phyloP scores from a whole-genome alignment of 1,284 basidiomycete species.

The Pyrrhoderma lamaoense region DNA sequence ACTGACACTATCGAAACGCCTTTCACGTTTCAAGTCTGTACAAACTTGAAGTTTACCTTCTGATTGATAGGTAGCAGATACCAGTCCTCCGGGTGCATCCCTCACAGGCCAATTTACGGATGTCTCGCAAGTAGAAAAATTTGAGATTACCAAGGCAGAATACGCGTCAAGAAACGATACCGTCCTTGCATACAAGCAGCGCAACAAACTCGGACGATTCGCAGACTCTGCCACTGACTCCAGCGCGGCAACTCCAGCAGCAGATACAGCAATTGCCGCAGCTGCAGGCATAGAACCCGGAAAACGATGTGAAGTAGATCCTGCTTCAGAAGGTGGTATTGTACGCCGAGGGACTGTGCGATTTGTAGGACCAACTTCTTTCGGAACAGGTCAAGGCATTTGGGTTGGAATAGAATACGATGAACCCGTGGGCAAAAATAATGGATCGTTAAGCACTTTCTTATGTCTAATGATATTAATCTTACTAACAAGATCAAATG shows the following conservation, averaged over 20 bases:
- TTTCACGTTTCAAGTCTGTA: not conserved
- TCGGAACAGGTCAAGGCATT: conserved; percentile 55
- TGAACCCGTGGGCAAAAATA: conserved; percentile 93
- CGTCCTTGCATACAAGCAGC: conserved; percentile 85
- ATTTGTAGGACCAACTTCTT: conserved; percentile 78
- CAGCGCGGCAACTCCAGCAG: not conserved
- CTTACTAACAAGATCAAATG: conserved; percentile 2
- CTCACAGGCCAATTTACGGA: conserved; percentile 81
- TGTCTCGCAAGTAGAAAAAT: conserved; percentile 84
- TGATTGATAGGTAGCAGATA: conserved; percentile 62
- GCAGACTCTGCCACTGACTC: conserved; percentile 29
- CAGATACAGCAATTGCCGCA: conserved; percentile 6
- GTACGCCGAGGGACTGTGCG: conserved; percentile 78
- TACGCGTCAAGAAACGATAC: conserved; percentile 82
- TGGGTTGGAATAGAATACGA: conserved; percentile 97
- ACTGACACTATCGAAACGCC: conserved; percentile 25
- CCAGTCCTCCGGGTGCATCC: conserved; percentile 58
- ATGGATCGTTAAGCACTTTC: conserved; percentile 71
- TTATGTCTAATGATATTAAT: not conserved
- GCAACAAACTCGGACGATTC: conserved; percentile 86
- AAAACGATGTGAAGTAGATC: conserved; percentile 79
- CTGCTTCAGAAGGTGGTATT: conserved; percentile 49
- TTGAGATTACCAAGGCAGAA: conserved; percentile 78
- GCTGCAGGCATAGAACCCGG: conserved; percentile 46
- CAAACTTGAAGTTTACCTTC: not conserved